phyloP scores from a whole-genome alignment of 2,329 filamentous ascomycete species.

The Rachicladosporium sp. region DNA sequence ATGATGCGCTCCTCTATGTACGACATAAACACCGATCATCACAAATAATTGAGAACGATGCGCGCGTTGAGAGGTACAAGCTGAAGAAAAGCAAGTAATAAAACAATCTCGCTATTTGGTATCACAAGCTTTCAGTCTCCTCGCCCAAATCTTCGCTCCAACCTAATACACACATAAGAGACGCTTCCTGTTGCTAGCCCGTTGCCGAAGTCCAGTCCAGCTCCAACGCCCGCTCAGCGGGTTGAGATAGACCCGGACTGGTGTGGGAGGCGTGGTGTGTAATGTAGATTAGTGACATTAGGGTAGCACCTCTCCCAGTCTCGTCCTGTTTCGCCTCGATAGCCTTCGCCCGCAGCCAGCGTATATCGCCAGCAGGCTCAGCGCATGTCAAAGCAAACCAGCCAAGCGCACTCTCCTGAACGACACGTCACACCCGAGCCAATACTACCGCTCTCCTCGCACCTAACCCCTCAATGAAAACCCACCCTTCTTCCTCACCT shows the following conservation, averaged over 20 bases:
- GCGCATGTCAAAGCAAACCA: conserved; percentile 2
- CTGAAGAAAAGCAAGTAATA: conserved; percentile 4
- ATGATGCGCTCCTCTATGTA: too few species aligned
- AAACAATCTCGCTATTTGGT: conserved; percentile 18
- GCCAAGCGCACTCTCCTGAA: too few species aligned
- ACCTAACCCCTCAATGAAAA: conserved; percentile 72
- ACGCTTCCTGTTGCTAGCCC: too few species aligned
- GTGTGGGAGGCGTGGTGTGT: conserved; percentile 1
- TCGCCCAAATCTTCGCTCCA: conserved; percentile 7
- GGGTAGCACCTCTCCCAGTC: conserved; percentile 1
- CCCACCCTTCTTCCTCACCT: conserved; percentile 88
- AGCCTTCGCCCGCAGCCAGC: neutral
- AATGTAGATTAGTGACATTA: conserved; percentile 21
- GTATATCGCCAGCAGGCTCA: conserved; percentile 7
- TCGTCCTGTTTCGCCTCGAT: neutral
- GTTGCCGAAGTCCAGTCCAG: too few species aligned
- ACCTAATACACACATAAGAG: too few species aligned
- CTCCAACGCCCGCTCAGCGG: too few species aligned
- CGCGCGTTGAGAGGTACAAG: too few species aligned
- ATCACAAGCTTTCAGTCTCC: conserved; percentile 15
- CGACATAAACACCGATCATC: too few species aligned
- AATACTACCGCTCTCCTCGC: neutral
- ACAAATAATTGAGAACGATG: too few species aligned
- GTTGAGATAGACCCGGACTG: too few species aligned
- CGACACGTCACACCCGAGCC: neutral